Conservation (phyloP, 257 asterid species). For the Forsythia suspensa region DNA sequence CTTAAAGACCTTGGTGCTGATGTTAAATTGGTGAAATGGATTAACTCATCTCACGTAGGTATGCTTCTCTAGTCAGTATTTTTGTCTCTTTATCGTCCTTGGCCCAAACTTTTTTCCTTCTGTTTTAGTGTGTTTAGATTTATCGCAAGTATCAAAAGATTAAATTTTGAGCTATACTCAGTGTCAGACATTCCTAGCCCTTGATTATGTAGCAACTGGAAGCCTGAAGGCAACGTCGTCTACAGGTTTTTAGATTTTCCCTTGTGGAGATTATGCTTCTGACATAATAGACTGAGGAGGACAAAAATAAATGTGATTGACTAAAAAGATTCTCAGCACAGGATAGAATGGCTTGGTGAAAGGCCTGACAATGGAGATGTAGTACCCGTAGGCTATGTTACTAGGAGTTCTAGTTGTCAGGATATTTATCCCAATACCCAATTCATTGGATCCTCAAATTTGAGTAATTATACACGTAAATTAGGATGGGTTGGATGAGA, state of each 20-base stretch:
- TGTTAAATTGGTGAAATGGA: constrained; percentile 80
- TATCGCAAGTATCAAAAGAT: background rate
- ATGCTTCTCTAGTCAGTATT: constrained; percentile 27
- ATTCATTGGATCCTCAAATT: background rate
- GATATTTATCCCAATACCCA: background rate
- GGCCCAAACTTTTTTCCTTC: background rate
- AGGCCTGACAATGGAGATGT: background rate
- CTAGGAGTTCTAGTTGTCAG: background rate
- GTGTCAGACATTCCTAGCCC: background rate
- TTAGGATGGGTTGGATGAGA: background rate
- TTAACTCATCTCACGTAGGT: constrained; percentile 86
- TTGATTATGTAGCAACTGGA: background rate
- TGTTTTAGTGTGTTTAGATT: background rate
- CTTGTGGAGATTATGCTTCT: background rate
- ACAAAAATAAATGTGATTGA: background rate
- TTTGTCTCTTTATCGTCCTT: background rate
- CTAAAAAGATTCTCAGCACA: background rate
- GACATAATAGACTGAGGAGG: background rate
- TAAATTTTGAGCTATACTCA: background rate
- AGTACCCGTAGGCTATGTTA: background rate
- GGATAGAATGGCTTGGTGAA: background rate
- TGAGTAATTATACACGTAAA: background rate
- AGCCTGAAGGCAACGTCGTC: background rate
- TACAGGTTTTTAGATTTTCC: background rate
- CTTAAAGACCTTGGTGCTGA: constrained; percentile 76